Evolutionary conservation across 2,329 filamentous ascomycete genomes (phyloP), one percentile per base, ranked within the genome.

Genomic region (Xylariaceae sp.): DNA sequence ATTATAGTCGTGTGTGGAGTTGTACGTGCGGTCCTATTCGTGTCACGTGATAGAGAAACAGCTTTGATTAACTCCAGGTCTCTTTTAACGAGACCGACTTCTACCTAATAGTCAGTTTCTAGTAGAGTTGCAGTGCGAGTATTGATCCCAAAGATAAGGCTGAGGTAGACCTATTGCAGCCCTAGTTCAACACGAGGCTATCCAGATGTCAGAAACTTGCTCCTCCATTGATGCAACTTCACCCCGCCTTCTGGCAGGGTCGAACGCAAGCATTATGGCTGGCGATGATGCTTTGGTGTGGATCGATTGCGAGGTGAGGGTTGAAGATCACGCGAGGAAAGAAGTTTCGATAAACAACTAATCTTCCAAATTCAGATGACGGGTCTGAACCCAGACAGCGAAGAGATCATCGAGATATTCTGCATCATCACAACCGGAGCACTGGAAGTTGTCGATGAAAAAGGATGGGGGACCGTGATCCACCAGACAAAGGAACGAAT

Each of bases 361-460:
- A 44, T 15, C 56, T 35, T 36, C 21, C 23, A 24, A 21, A 36
- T 18, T n/a, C 62, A 96, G 91, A 99, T 99, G 94, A 97, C 91
- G 26, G 91, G 91, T 18, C 82, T 96, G 6, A 81, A 96, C 71
- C 80, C 86, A 1, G 83, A 89, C 54, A 84, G 78, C 26, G 93
- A 97, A 68, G 86, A 87, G 50, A 94, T 97, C 67, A 85, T 97
- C 67, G 92, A 96, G 66, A 88, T 97, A 52, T 93, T 88, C 72
- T 97, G 92, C 75, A 88, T 95, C 73, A 83, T 99, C 69, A 99
- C 94, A 6, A 89, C 92, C 62, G 82, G 85, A 47, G 78, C 91
- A 57, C 82, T 99, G 16, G 82, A 89, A 52, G 72, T 95, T 27
- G 74, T 96, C 21, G 91, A 96, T 55, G 76, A 85, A 20, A 71